A percentile compares a stretch with the other conserved stretches of the same genome.
Evolutionary conservation across 257 asterid genomes (phyloP).

Genomic region (Lantana camara): DNA sequence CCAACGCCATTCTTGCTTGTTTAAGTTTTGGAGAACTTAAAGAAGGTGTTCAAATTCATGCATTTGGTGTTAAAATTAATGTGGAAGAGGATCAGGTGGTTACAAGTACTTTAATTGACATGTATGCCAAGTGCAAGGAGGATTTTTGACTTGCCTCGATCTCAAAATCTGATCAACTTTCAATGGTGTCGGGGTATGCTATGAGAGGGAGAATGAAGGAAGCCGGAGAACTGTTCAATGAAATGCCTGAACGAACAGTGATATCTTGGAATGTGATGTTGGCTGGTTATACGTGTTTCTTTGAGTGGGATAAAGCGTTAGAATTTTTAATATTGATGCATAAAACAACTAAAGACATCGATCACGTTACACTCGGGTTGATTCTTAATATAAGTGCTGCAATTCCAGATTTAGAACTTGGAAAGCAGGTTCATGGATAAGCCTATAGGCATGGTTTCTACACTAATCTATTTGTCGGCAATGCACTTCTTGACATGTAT

Average conservation of each 20-base stretch:
- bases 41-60: slow-evolving; percentile 79
- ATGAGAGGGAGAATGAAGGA: slow-evolving; percentile 48
- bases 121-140: slow-evolving; percentile 66
- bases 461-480: slow-evolving; percentile 49
- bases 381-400: slow-evolving; percentile 62
- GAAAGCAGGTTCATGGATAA: slow-evolving; percentile 80
- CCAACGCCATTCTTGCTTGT: slow-evolving; percentile 79
- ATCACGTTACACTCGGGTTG: slow-evolving; percentile 63
- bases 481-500: slow-evolving; percentile 77
- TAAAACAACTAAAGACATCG: slow-evolving; percentile 38
- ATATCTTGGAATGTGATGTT: slow-evolving; percentile 85
- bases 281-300: slow-evolving; percentile 55
- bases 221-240: slow-evolving; percentile 64
- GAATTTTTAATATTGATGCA: slow-evolving; percentile 57
- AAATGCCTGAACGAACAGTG: slow-evolving; percentile 62
- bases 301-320: slow-evolving; percentile 73
- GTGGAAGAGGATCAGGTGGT: slow-evolving; percentile 56
- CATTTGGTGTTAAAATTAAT: slow-evolving; percentile 53
- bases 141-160: slow-evolving; percentile 51
- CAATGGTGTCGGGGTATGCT: slow-evolving; percentile 64
- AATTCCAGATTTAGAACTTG: slow-evolving; percentile 60
- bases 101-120: slow-evolving; percentile 55
- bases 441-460: slow-evolving; percentile 55
- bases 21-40: slow-evolving; percentile 45
- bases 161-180: slow-evolving; percentile 48